Percentiles rank a stretch among this genome's conserved stretches.
Conservation (phyloP, 768 basidiomycete species). For the Inosperma sp. region DNA sequence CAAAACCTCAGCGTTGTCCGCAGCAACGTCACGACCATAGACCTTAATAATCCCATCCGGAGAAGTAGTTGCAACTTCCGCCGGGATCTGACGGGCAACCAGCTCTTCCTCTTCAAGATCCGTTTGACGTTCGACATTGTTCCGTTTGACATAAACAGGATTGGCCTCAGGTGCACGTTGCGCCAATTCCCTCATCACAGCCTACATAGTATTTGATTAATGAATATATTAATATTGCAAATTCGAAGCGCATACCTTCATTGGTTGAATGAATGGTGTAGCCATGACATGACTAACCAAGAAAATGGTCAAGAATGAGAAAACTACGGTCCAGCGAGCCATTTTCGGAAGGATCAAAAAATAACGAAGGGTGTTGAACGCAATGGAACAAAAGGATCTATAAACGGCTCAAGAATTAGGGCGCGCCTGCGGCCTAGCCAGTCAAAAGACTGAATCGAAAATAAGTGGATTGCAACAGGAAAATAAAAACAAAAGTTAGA, state of each 20-base stretch:
- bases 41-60: constrained; percentile 19
- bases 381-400: too few species aligned
- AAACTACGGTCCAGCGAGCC: constrained; percentile 39
- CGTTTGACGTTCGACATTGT: constrained; percentile 10
- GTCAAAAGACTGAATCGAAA: constrained; percentile 23
- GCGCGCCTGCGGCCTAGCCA: constrained; percentile 34
- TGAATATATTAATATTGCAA: neutral
- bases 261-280: constrained; percentile 41
- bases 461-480: constrained; percentile 7
- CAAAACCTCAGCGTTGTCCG: too few species aligned
- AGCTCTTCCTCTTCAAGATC: constrained; percentile 10
- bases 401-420: constrained; percentile 28
- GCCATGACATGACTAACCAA: constrained; percentile 43
- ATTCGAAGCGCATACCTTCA: constrained; percentile 32
- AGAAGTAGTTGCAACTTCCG: constrained; percentile 20
- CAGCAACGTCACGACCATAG: constrained; percentile 12
- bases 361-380: constrained; percentile 19
- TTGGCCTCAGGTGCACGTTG: constrained; percentile 22
- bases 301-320: constrained; percentile 38
- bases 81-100: constrained; percentile 24
- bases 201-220: constrained; percentile 2
- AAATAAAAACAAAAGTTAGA: too few species aligned
- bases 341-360: constrained; percentile 30
- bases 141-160: constrained; percentile 25
- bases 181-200: constrained; percentile 15